Base-by-base conservation (phyloP, 78 protist species). In the Polysphondylium violaceum region DNA sequence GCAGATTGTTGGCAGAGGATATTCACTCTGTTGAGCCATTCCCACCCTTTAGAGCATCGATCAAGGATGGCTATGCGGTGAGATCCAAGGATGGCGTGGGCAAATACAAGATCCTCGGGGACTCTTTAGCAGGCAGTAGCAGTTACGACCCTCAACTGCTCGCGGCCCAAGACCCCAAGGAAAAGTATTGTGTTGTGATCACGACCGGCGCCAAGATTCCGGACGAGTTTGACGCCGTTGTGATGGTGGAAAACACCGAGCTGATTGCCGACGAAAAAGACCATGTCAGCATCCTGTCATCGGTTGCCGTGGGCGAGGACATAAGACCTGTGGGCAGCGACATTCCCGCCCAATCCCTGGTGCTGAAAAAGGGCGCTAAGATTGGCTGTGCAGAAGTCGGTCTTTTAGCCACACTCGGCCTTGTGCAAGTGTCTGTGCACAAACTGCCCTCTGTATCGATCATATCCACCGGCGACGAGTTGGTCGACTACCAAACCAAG, bases 31-130 rank as follows among this genome's bases (percentile, higher is more conserved):
- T 29, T 0, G 47, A 51, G 1, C 67, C 89, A 23, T 86, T 78
- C 31, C 97, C 97, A 41, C 89, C 93, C 5, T 94, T 94, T 47
- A 69, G 86, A 16, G 96, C 97, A 38, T 86, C 95, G 1, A 90
- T 96, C 41, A 96, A 93, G 67, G 97, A 96, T 58, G 97, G 97
- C 6, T 96, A 90, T 86, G 97, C 97, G 25, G 85, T 96, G 6
- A 43, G 77, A 12, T 44, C 96, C 0, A 16, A 43, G 4, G 95
- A 96, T 59, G 95, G 93, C 59, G 35, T 56, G 2, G 95, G 94
- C 21, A 29, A 27, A 29, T 85, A 47, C 33, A 59, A n/a, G 6
- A 55, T 89, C 2, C 38, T 91, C 16, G 92, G 85, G 38, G 86
- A 77, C 40, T 43, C 85, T 2, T 67, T 81, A 14, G 95, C 95